Evolutionary conservation across 352 stramenopile species (phyloP).

Genomic region (Aphanomyces invadans): DNA sequence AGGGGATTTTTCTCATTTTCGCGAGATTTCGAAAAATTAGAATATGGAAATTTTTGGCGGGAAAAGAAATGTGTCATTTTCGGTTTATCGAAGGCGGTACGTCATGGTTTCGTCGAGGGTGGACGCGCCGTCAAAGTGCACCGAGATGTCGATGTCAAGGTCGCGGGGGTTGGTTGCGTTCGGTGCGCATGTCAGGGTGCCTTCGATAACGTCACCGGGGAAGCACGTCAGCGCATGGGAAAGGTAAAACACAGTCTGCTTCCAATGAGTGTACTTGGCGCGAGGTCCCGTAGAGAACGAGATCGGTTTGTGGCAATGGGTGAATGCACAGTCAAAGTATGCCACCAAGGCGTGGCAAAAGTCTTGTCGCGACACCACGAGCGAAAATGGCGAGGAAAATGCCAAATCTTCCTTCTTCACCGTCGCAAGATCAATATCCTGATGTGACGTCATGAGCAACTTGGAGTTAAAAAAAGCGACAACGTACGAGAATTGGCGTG

Average conservation of each 20-base stretch:
- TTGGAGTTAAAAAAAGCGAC: neutral
- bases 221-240: conserved; percentile 76
- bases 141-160: conserved; percentile 87
- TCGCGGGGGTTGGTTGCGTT: conserved; percentile 91
- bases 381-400: conserved; percentile 88
- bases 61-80: too few species aligned
- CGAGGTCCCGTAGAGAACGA: conserved; percentile 93
- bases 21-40: too few species aligned
- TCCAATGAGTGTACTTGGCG: conserved; percentile 98
- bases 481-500: conserved; percentile 74
- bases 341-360: conserved; percentile 94
- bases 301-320: conserved; percentile 91
- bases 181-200: conserved; percentile 79
- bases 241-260: conserved; percentile 98
- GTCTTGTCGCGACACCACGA: conserved; percentile 90
- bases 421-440: conserved; percentile 85
- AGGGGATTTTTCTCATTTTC: too few species aligned
- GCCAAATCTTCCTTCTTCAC: conserved; percentile 92
- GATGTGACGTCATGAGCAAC: too few species aligned
- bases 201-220: conserved; percentile 83
- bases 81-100: conserved; percentile 79
- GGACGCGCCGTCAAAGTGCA: conserved; percentile 67
- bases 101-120: conserved; percentile 59
- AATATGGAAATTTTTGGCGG: too few species aligned
- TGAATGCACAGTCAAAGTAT: conserved; percentile 99